Evolutionary conservation across 805 yeast species (phyloP).

Genomic region (Lipomyces starkeyi): DNA sequence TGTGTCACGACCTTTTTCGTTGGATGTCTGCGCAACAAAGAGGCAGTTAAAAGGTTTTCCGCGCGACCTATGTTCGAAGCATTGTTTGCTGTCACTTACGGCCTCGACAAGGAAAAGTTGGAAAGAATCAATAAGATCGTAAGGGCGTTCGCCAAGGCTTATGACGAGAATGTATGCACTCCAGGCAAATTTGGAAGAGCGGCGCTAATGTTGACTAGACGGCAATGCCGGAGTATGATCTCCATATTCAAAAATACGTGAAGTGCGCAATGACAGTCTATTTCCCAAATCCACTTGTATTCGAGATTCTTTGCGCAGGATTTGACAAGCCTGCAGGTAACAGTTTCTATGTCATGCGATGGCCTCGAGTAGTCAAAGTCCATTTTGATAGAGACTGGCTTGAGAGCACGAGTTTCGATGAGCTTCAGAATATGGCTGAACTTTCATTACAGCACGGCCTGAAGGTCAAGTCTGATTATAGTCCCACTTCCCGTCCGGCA

Average conservation of each 20-base stretch:
- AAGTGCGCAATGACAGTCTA: neutral
- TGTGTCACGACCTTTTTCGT: constrained; percentile 17
- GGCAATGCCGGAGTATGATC: neutral
- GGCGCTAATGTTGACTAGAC: neutral
- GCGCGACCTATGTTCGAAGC: constrained; percentile 25
- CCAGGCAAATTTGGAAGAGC: neutral
- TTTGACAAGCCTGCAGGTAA: constrained; percentile 27
- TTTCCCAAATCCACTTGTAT: constrained; percentile 16
- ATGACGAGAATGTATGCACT: neutral
- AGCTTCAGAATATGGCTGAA: constrained; percentile 21
- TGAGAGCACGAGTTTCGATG: constrained; percentile 14
- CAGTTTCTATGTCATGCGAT: constrained; percentile 19
- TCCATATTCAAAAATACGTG: constrained; percentile 7
- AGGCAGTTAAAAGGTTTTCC: constrained; percentile 14
- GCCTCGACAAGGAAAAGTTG: constrained; percentile 4
- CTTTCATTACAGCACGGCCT: neutral
- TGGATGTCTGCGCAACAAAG: constrained; percentile 26
- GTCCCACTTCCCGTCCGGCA: neutral
- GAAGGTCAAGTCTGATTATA: neutral
- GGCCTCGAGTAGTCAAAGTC: constrained; percentile 32
- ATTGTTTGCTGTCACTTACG: constrained; percentile 20
- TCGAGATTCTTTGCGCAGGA: constrained; percentile 27
- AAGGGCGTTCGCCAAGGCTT: neutral
- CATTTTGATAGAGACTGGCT: constrained; percentile 26
- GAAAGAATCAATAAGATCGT: constrained; percentile 11